A percentile compares a stretch with the other conserved stretches of the same genome.
These are phyloP conservation scores for Graphilbum fragrans DNA, from an alignment of 2,329 filamentous ascomycete genomes.

Conservation along the genomic window DNA sequence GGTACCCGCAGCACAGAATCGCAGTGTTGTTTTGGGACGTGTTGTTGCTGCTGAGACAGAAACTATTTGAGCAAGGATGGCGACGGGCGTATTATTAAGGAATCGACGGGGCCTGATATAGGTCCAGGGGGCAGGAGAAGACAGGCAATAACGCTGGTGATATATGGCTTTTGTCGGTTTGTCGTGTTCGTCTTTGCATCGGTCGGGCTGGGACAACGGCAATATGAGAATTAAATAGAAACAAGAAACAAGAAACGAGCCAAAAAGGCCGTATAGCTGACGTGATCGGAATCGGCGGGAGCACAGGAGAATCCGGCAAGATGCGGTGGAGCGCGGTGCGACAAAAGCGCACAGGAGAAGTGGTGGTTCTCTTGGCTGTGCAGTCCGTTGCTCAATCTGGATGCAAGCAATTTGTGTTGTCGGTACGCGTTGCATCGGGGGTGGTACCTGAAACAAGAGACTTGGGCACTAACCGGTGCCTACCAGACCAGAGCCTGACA, in stretches of 20 bases:
- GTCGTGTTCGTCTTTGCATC: not conserved
- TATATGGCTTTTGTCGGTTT: not conserved
- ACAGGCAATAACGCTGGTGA: not conserved
- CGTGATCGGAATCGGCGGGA: no score
- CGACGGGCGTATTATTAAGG: conserved; percentile 5
- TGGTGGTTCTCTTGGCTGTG: no score
- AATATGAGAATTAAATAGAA: no score
- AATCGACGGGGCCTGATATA: conserved; percentile 7
- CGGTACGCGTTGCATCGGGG: conserved; percentile 7
- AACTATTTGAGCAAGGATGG: conserved; percentile 2
- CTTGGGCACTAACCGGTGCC: not conserved
- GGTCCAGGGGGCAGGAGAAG: conserved; percentile 1
- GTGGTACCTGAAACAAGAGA: not conserved
- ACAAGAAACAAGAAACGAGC: no score
- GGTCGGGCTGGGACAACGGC: no score
- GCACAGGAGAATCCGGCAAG: no score
- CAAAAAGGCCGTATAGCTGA: no score
- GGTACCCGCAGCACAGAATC: no score
- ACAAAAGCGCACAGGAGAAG: no score
- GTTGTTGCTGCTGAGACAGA: no score
- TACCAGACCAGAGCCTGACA: not conserved
- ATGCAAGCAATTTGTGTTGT: conserved; percentile 2
- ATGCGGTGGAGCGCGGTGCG: no score
- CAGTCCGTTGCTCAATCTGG: not conserved
- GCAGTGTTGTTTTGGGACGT: no score